Conservation (phyloP, 345 rosid species). For the Anastatica hierochuntica region DNA sequence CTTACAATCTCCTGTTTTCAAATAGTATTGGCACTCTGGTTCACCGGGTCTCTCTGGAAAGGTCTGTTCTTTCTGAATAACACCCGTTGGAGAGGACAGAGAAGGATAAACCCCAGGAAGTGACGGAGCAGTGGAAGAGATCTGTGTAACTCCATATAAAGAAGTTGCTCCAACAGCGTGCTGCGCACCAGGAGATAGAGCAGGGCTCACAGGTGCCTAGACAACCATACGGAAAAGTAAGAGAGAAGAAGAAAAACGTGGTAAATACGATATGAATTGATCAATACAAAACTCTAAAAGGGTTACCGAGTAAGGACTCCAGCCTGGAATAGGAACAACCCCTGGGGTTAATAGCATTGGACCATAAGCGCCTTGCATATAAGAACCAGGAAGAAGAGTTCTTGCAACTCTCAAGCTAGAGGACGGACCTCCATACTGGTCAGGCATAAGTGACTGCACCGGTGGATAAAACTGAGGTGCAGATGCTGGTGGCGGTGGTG, state of each 20-base stretch:
- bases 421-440: conserved; percentile 55
- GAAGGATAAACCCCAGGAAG: conserved; percentile 51
- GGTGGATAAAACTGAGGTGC: conserved; percentile 65
- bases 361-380: conserved; percentile 76
- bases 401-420: conserved; percentile 54
- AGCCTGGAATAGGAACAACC: conserved; percentile 62
- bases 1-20: conserved; percentile 90
- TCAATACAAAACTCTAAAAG: neutral
- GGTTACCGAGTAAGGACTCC: conserved; percentile 81
- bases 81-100: conserved; percentile 36
- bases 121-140: conserved; percentile 62
- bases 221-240: conserved; percentile 3
- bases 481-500: conserved; percentile 38
- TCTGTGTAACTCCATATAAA: conserved; percentile 55
- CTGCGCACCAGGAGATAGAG: conserved; percentile 66
- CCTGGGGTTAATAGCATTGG: conserved; percentile 66
- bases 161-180: conserved; percentile 68
- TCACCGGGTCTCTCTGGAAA: conserved; percentile 98
- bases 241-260: neutral
- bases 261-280: neutral
- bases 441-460: conserved; percentile 75
- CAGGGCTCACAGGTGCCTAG: conserved; percentile 81
- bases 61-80: conserved; percentile 47
- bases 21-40: conserved; percentile 76
- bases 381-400: conserved; percentile 61